Base-by-base conservation (phyloP, 768 basidiomycete species). In the Porpolomopsis calyptriformis region DNA sequence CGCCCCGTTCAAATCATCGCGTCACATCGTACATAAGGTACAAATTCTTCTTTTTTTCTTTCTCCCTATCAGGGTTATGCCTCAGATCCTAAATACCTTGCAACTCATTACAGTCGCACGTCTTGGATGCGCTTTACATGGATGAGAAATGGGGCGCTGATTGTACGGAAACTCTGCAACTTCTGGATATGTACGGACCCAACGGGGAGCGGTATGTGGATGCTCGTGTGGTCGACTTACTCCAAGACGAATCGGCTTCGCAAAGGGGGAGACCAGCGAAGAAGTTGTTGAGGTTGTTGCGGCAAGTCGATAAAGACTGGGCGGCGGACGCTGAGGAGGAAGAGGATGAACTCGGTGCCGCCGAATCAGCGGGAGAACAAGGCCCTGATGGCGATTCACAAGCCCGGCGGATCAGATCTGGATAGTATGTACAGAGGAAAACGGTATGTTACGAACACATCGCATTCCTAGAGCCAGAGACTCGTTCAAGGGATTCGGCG, bases 101-200 rank as follows among this genome's bases (percentile, higher is more conserved):
- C 37, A 43, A 31, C 22, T 50, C 27, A 46, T 4, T 4, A 27
- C 18, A 80, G 78, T 59, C 51, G 29, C 80, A 85, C 47, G 68
- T 85, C 22, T 61, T 73, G 55, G 61, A 57, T 31, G 77, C 76
- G 6, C 62, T 85, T 41, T 63, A 64, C 16, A 55, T 80, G 12
- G 64, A 70, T 26, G 55, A 61, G 4, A 56, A 58, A 20, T 79
- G 71, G 65, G 67, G 69, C 2, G 55, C 66, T 8, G 67, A 68
- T 23, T 78, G 76, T 56, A 60, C 61, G 12, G 78, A 77, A 52
- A 76, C 72, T 4, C 58, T 77, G 40, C 39, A 46, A 8, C 71
- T 85, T 29, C 59, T 82, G 34, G 57, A 54, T 14, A 60, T 74
- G 43, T 85, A 84, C 53, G 83, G 83, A 2, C 68, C 71, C 23